Evolutionary conservation across 306 rosid genomes (phyloP), one percentile per base, ranked within the genome.

Genomic region (Fagus sylvatica): DNA sequence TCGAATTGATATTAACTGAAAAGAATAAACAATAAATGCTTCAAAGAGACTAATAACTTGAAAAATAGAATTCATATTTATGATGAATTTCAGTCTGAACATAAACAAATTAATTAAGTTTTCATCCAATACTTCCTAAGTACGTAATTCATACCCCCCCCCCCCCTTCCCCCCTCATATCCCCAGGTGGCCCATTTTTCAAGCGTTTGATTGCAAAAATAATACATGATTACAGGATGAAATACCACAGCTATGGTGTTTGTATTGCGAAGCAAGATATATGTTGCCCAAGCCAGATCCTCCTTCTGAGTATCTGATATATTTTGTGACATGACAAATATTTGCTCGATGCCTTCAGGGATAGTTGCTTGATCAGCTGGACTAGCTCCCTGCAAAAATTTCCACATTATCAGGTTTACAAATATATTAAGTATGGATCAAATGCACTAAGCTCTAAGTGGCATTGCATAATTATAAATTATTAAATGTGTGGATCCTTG

Each of bases 231-330:
- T 41, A 78, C 4, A 75, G 32, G 15, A 65, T 4, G 51, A 59
- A 74, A 57, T 91, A 93, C 99, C 88, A 61, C 91, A 43, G 93
- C 80, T 55, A 88, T 69, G 61, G 94, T 84, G 79, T 84, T 92
- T 72, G 97, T 89, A 81, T 88, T 95, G 69, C 95, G 93, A 80
- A 95, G 78, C 81, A 92, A 76, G 80, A 92, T 69, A 73, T 92
- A 95, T 1, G 96, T 91, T 32, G 97, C 88, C 98, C 98, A 92
- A 80, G 98, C 98, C 71, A 95, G 71, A 73, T 92, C 98, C 74
- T 95, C 98, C 87, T 88, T 89, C 76, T 71, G 56, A 84, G 79
- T 73, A 76, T 88, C 79, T 43, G 74, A 81, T 40, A 88, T 76
- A 75, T 74, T 86, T 37, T 81, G 54, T 13, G 98, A 89, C 87